Conservation (phyloP, 805 yeast genomes). For the Lipomyces mesembrius region DNA sequence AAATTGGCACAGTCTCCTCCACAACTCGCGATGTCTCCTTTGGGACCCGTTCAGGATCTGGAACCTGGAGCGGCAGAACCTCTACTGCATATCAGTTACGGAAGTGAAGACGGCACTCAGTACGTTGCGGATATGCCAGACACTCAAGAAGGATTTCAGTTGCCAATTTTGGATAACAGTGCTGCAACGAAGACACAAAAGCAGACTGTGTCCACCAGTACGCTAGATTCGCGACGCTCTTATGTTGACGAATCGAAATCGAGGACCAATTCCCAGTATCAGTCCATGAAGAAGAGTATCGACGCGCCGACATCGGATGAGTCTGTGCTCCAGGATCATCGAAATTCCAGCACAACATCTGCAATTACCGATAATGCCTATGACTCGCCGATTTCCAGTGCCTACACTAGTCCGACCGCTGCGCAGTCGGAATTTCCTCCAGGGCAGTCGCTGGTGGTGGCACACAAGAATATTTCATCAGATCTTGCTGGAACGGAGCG, state of each 20-base stretch:
- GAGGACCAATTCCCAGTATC: constrained; percentile 6
- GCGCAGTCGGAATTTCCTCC: background rate
- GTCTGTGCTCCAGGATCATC: background rate
- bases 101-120: background rate
- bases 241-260: constrained; percentile 11
- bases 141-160: background rate
- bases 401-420: background rate
- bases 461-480: background rate
- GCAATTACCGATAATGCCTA: background rate
- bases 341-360: background rate
- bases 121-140: background rate
- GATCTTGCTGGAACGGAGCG: background rate
- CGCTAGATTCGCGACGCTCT: constrained; percentile 6
- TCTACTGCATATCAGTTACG: background rate
- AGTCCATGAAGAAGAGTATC: constrained; percentile 1
- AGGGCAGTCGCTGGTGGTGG: background rate
- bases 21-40: constrained; percentile 9
- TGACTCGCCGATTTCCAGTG: background rate
- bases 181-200: background rate
- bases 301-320: background rate
- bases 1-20: constrained; percentile 19
- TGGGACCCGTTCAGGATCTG: background rate
- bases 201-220: constrained; percentile 8
- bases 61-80: background rate
- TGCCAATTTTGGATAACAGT: background rate